Evolutionary conservation across 2,329 filamentous ascomycete species (phyloP), one percentile per base, ranked within the genome.

Genomic region (Microcyclosporella mali): DNA sequence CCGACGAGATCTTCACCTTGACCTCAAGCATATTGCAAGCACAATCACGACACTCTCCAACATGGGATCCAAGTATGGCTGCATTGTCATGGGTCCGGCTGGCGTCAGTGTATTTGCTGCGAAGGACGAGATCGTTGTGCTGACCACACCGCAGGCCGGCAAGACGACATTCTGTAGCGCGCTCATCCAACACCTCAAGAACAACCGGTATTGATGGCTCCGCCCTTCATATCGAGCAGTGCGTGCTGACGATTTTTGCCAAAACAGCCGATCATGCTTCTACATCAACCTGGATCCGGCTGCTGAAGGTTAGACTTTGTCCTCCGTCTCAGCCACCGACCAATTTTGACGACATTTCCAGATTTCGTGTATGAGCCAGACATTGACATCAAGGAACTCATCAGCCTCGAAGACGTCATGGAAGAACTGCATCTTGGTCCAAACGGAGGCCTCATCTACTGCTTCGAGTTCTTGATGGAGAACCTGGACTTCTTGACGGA

Each of bases 231-330:
- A n/a, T 25, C 21, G 21, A 25, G 21, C 21, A 9, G 6, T 25
- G 4, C 4, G 21, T 25, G 21, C 21, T 25, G 9, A 25, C 21
- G 9, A 4, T 36, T n/a, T 12, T 36, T 14, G 18, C 16, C 33
- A 2, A n/a, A n/a, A 9, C n/a, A 36, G 33, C 85, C 50, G 89
- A n/a, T 94, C 88, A 37, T 86, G 85, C 67, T 95, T 94, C 75
- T 98, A 97, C 69, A 84, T 98, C 63, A 98, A 98, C 70, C 87
- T 98, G 59, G 92, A 98, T 66, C 92, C 92, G 6, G 92, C 92
- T 43, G 92, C 92, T 62, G 89, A 95, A 68, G 21, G 21, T 25
- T 25, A 4, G 9, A 25, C 21, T 25, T n/a, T n/a, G n/a, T n/a
- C n/a, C 21, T 25, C 21, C 6, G 9, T 25, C 21, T 9, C 21